Percentiles rank a stretch among this genome's conserved stretches.
These are phyloP conservation scores for Strobilomyces dryophilus DNA, from an alignment of 768 basidiomycete species.

Conservation along the genomic window DNA sequence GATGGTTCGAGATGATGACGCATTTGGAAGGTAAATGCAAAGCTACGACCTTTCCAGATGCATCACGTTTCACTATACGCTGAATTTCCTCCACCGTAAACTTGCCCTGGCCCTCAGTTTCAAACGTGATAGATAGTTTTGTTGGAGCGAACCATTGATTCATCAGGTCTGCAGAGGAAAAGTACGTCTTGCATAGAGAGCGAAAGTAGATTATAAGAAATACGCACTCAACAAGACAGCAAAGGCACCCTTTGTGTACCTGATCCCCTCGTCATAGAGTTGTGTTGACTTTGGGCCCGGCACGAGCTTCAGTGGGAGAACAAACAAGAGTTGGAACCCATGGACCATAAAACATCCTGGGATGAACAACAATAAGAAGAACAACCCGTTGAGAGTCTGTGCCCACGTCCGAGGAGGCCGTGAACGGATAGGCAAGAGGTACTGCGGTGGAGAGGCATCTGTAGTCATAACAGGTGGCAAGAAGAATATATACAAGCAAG, in stretches of 20 bases:
- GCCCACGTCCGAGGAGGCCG: slow-evolving; percentile 54
- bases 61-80: slow-evolving; percentile 51
- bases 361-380: slow-evolving; percentile 57
- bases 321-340: slow-evolving; percentile 64
- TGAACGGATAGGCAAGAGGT: slow-evolving; percentile 48
- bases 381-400: slow-evolving; percentile 44
- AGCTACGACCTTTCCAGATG: slow-evolving; percentile 49
- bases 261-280: slow-evolving; percentile 66
- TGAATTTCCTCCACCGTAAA: slow-evolving; percentile 60
- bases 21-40: slow-evolving; percentile 75
- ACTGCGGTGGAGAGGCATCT: slow-evolving; percentile 13
- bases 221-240: slow-evolving; percentile 67
- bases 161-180: slow-evolving; percentile 55
- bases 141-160: slow-evolving; percentile 83
- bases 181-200: neutral
- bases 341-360: slow-evolving; percentile 67
- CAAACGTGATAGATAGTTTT: slow-evolving; percentile 66
- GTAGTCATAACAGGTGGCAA: slow-evolving; percentile 18
- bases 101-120: slow-evolving; percentile 60
- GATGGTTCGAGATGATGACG: slow-evolving; percentile 90
- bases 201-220: neutral
- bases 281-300: slow-evolving; percentile 53
- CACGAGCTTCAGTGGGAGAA: slow-evolving; percentile 62
- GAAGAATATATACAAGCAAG: neutral
- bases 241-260: slow-evolving; percentile 81